Percentiles rank a stretch among this genome's conserved stretches.
phyloP scores from a whole-genome alignment of 2,329 filamentous ascomycete genomes.

The Neocucurbitaria cava region DNA sequence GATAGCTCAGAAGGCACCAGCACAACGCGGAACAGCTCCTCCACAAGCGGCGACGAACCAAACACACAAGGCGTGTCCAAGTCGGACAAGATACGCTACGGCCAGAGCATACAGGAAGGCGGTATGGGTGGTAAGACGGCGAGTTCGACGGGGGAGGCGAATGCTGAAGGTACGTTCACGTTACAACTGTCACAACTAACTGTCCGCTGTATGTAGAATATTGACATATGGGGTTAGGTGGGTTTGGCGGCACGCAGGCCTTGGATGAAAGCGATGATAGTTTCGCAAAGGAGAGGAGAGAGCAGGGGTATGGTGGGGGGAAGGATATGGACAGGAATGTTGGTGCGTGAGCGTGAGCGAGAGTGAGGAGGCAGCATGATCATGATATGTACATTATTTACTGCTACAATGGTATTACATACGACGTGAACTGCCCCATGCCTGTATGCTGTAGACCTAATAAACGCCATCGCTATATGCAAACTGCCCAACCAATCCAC shows the following conservation, averaged over 20 bases:
- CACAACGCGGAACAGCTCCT: slow-evolving; percentile 19
- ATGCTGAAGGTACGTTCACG: slow-evolving; percentile 50
- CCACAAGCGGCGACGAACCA: slow-evolving; percentile 47
- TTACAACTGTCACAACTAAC: too few relatives aligned
- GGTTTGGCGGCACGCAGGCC: slow-evolving; percentile 51
- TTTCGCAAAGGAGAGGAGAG: slow-evolving; percentile 53
- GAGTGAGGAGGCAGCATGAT: too few relatives aligned
- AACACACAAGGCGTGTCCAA: slow-evolving; percentile 49
- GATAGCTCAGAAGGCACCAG: slow-evolving; percentile 21
- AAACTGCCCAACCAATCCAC: slow-evolving; percentile 2
- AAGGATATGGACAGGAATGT: slow-evolving; percentile 57
- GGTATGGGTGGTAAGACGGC: slow-evolving; percentile 63
- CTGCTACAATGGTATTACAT: slow-evolving; percentile 2
- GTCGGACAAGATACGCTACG: slow-evolving; percentile 62
- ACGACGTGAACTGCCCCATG: not conserved
- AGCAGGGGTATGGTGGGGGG: slow-evolving; percentile 60
- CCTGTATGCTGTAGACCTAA: not conserved
- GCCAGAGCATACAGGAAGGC: slow-evolving; percentile 62
- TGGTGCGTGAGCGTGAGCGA: slow-evolving; percentile 43
- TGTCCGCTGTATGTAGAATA: too few relatives aligned
- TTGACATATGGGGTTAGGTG: slow-evolving; percentile 14
- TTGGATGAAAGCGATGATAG: slow-evolving; percentile 47
- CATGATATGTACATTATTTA: slow-evolving; percentile 2
- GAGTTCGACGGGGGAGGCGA: slow-evolving; percentile 44
- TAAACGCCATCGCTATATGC: slow-evolving; percentile 38